Conservation (phyloP, 495 filamentous ascomycete genomes). For the Physcia stellaris region DNA sequence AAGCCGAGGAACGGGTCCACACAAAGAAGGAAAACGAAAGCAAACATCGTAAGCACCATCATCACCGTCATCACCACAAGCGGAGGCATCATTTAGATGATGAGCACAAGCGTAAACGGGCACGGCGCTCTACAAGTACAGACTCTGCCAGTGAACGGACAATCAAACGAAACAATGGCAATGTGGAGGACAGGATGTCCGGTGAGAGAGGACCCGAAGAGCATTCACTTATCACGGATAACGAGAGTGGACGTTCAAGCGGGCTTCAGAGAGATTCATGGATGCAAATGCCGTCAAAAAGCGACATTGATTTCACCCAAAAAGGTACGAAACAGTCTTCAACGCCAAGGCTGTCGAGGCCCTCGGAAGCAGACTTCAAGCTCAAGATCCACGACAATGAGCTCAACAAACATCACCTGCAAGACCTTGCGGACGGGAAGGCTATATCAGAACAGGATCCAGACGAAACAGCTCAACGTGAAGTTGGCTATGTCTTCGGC, state of each 20-base stretch:
- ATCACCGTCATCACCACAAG: constrained; percentile 29
- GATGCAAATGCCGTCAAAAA: constrained; percentile 78
- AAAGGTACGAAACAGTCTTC: constrained; percentile 39
- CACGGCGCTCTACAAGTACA: constrained; percentile 34
- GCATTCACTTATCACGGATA: too few relatives aligned
- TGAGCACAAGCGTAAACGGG: constrained; percentile 41
- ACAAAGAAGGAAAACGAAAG: constrained; percentile 24
- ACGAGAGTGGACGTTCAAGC: too few relatives aligned
- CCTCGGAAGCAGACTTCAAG: constrained; percentile 51
- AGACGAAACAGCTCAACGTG: constrained; percentile 39
- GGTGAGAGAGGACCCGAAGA: too few relatives aligned
- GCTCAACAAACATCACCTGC: constrained; percentile 55
- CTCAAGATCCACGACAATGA: constrained; percentile 72
- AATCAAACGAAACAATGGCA: too few relatives aligned
- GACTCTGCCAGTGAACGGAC: constrained; percentile 27
- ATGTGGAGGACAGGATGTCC: too few relatives aligned
- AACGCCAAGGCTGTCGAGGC: constrained; percentile 27
- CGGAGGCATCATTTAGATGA: constrained; percentile 29
- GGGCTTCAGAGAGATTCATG: constrained; percentile 66
- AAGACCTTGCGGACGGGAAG: constrained; percentile 45
- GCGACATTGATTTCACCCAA: constrained; percentile 78
- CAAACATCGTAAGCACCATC: constrained; percentile 28
- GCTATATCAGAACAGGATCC: constrained; percentile 32
- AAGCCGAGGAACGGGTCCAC: constrained; percentile 12
- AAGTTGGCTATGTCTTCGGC: constrained; percentile 76